Evolutionary conservation across 768 basidiomycete species (phyloP).

Genomic region (Lactarius deliciosus): DNA sequence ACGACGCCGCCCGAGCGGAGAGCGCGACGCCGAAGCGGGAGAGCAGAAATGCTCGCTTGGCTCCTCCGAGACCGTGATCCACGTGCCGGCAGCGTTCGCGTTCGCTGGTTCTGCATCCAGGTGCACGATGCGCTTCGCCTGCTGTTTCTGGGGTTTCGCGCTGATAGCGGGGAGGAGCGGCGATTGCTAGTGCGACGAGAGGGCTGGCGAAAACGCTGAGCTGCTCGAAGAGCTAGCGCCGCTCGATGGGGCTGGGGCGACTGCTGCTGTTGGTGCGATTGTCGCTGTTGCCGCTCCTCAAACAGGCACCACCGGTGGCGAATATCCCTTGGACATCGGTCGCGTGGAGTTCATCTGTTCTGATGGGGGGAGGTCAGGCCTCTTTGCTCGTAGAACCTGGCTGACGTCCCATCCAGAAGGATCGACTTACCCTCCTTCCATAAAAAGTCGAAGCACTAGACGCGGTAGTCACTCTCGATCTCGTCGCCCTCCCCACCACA

Average conservation of each 20-base stretch:
- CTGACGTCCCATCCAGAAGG: conserved; percentile 68
- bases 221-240: too few relatives aligned
- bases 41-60: background rate
- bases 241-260: background rate
- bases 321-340: conserved; percentile 49
- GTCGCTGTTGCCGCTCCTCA: conserved; percentile 35
- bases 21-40: background rate
- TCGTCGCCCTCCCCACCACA: conserved; percentile 89
- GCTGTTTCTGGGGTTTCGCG: conserved; percentile 57
- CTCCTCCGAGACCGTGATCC: conserved; percentile 31
- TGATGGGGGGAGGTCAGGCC: conserved; percentile 48
- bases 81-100: conserved; percentile 37
- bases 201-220: conserved; percentile 9
- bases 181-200: conserved; percentile 45
- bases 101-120: conserved; percentile 53
- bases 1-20: conserved; percentile 12
- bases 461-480: conserved; percentile 56
- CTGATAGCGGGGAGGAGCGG: conserved; percentile 44
- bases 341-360: conserved; percentile 52
- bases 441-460: conserved; percentile 82
- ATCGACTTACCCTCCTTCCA: conserved; percentile 79
- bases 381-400: conserved; percentile 70
- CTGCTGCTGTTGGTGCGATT: background rate
- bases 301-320: conserved; percentile 63
- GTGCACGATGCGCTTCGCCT: conserved; percentile 71